Conservation (phyloP, 2,329 filamentous ascomycete species). For the Beauveria bassiana region DNA sequence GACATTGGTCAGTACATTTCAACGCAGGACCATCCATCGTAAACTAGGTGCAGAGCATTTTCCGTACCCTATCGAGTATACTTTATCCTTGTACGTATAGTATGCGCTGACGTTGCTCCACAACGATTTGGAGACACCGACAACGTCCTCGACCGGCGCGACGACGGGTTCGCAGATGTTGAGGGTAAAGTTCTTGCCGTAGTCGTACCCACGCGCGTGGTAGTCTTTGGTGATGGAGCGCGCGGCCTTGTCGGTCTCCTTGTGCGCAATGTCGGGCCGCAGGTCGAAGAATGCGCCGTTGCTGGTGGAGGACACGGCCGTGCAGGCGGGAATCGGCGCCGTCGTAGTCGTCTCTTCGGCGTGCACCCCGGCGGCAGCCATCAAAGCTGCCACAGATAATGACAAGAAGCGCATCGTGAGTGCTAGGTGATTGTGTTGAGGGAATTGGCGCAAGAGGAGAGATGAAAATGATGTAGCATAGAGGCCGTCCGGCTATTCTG, state of each 20-base stretch:
- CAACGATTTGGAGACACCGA: slow-evolving; percentile 51
- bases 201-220: slow-evolving; percentile 65
- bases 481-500: neutral
- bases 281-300: slow-evolving; percentile 53
- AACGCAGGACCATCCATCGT: neutral
- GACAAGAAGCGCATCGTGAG: slow-evolving; percentile 21
- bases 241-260: slow-evolving; percentile 35
- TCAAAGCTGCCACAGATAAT: slow-evolving; percentile 17
- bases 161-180: slow-evolving; percentile 77
- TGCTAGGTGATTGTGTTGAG: neutral
- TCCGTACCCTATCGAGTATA: slow-evolving; percentile 67
- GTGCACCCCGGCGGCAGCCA: slow-evolving; percentile 27
- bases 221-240: slow-evolving; percentile 42
- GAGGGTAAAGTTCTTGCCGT: slow-evolving; percentile 72
- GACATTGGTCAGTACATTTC: neutral
- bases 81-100: slow-evolving; percentile 57
- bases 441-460: neutral
- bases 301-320: slow-evolving; percentile 46
- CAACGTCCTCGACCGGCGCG: slow-evolving; percentile 52
- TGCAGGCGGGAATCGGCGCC: slow-evolving; percentile 41
- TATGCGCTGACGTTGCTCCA: slow-evolving; percentile 75
- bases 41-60: neutral
- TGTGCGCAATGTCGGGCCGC: slow-evolving; percentile 44
- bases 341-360: slow-evolving; percentile 34
- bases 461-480: neutral